A percentile compares a stretch with the other conserved stretches of the same genome.
Evolutionary conservation across 305 asterid species (phyloP).

Genomic region (Fraxinus floribunda): DNA sequence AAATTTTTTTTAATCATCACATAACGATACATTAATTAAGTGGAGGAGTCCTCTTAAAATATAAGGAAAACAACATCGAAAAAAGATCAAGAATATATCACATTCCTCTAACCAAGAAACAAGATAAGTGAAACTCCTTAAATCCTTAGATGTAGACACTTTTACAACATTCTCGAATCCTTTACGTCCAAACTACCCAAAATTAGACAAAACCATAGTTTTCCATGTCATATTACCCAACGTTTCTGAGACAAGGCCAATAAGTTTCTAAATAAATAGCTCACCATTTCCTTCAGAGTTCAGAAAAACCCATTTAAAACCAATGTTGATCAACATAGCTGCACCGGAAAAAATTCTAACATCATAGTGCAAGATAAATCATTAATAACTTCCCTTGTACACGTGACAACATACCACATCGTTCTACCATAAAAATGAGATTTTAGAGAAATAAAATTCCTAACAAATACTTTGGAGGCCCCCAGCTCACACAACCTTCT

Average conservation of each 20-base stretch:
- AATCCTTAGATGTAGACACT: background rate
- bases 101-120: background rate
- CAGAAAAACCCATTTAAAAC: background rate
- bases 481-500: background rate
- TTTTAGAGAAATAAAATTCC: background rate
- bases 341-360: background rate
- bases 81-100: background rate
- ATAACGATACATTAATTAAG: background rate
- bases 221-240: background rate
- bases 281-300: background rate
- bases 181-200: background rate
- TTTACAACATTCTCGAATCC: background rate
- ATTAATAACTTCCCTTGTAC: background rate
- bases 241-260: background rate
- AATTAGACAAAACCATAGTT: background rate
- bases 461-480: background rate
- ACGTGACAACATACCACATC: background rate
- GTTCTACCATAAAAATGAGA: background rate
- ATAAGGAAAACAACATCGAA: background rate
- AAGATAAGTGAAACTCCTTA: background rate
- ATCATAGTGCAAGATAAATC: background rate
- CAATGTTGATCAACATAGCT: background rate
- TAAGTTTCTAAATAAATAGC: background rate
- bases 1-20: background rate
- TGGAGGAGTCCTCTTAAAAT: background rate